Base-by-base conservation (phyloP, 1,284 basidiomycete genomes). In the Lentinula novae-zelandiae region DNA sequence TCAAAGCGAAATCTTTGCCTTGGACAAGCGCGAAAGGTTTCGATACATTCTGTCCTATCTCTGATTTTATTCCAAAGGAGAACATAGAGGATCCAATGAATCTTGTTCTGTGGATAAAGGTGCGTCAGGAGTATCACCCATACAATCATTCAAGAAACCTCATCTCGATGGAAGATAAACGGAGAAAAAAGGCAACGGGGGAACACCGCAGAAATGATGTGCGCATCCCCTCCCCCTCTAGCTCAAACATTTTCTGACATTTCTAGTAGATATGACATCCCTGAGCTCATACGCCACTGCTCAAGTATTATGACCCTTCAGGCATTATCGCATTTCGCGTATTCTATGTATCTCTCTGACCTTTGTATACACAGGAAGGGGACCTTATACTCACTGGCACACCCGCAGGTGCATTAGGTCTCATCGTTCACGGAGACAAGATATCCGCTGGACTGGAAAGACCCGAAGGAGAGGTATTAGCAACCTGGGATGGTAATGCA, bases 321-420 rank as follows among this genome's bases (percentile, higher is more conserved):
- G 53, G 53, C 40, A 39, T 39, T 27, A 53, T 40, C 12, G 17
- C 22, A 20, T 38, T 15, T 53, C 31, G 46, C 20, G 44, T 12
- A n/a, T n/a, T 46, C n/a, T n/a, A 12, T 20, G 44, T 46, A 9
- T 46, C 9, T n/a, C n/a, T 55, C 53, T 49, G 17, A 49, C 34
- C 48, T 33, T 9, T 48, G 22, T 27, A 15, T 33, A 52, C 8
- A 34, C 46, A 93, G 90, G 92, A 95, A 73, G 92, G 92, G n/a
- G 93, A 96, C 68, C 76, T 95, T 12, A 77, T 96, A 60, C 78
- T 95, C 22, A 95, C 93, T 1, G 93, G 93, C 13, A 98, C 95
- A 2, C 96, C 96, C 0, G 83, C 88, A 0, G 96, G 96, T 31
- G 95, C 53, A 9, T 27, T 98, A 1, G 93, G 95, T 13, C 85